These are phyloP conservation scores for Aureobasidium namibiae DNA, from an alignment of 2,329 filamentous ascomycete genomes.

Conservation along the genomic window DNA sequence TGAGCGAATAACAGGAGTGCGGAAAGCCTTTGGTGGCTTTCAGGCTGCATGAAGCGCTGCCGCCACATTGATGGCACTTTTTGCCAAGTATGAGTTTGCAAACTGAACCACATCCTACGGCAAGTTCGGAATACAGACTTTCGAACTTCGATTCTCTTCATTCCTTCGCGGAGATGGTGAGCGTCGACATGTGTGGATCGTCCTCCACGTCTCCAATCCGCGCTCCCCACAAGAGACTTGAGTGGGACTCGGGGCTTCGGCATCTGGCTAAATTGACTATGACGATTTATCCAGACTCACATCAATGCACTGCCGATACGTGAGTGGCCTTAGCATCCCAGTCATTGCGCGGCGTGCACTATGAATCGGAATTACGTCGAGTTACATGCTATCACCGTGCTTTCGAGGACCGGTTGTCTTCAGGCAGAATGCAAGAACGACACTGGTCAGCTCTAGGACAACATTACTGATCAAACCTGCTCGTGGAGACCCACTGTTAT, in stretches of 20 bases:
- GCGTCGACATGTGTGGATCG: neutral
- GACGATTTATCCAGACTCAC: neutral
- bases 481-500: neutral
- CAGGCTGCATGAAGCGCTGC: constrained; percentile 4
- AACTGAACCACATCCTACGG: neutral
- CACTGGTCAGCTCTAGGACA: neutral
- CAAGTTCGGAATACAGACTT: neutral
- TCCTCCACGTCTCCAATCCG: neutral
- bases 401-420: neutral
- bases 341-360: neutral
- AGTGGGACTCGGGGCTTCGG: neutral
- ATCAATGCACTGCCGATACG: neutral
- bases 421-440: constrained; percentile 8
- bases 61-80: neutral
- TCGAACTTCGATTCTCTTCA: neutral
- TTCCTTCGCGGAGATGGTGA: neutral
- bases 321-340: neutral
- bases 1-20: neutral
- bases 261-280: constrained; percentile 6
- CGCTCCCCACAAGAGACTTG: neutral
- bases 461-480: neutral
- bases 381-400: too few species aligned
- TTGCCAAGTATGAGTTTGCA: neutral
- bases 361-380: neutral
- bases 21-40: neutral